These are phyloP conservation scores for Fusarium sp. DNA, from an alignment of 2,329 filamentous ascomycete species.

Conservation along the genomic window DNA sequence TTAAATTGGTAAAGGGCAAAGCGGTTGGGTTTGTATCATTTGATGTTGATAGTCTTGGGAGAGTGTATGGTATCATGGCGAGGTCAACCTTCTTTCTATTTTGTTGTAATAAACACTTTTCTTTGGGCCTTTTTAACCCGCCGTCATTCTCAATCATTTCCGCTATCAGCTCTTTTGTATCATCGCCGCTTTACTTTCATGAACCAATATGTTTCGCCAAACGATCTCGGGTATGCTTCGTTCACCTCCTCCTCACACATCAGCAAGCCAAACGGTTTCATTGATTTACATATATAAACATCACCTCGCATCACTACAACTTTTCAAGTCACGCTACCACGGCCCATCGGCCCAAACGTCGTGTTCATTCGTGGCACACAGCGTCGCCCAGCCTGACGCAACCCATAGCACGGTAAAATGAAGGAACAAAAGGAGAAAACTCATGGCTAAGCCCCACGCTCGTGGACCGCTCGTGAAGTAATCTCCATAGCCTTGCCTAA, in stretches of 20 bases:
- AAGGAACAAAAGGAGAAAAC: slow-evolving; percentile 44
- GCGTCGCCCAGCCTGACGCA: slow-evolving; percentile 45
- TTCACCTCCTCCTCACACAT: neutral
- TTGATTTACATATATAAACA: neutral
- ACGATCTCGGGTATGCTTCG: neutral
- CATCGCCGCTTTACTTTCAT: neutral
- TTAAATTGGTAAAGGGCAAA: neutral
- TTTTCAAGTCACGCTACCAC: slow-evolving; percentile 37
- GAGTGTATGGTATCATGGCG: neutral
- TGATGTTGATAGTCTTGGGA: neutral
- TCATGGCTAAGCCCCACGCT: slow-evolving; percentile 46
- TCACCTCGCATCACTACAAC: neutral
- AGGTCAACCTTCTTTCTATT: neutral
- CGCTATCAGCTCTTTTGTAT: neutral
- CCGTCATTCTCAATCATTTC: neutral
- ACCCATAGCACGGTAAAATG: slow-evolving; percentile 50
- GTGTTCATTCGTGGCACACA: slow-evolving; percentile 44
- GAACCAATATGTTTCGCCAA: neutral
- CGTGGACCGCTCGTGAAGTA: slow-evolving; percentile 25
- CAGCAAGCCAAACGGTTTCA: neutral
- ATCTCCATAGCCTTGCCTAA: slow-evolving; percentile 21
- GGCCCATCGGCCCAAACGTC: slow-evolving; percentile 44
- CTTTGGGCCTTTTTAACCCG: neutral
- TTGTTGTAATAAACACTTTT: neutral
- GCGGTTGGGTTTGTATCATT: neutral